phyloP scores from a whole-genome alignment of 2,329 filamentous ascomycete genomes.

The Stachybotrys elegans region DNA sequence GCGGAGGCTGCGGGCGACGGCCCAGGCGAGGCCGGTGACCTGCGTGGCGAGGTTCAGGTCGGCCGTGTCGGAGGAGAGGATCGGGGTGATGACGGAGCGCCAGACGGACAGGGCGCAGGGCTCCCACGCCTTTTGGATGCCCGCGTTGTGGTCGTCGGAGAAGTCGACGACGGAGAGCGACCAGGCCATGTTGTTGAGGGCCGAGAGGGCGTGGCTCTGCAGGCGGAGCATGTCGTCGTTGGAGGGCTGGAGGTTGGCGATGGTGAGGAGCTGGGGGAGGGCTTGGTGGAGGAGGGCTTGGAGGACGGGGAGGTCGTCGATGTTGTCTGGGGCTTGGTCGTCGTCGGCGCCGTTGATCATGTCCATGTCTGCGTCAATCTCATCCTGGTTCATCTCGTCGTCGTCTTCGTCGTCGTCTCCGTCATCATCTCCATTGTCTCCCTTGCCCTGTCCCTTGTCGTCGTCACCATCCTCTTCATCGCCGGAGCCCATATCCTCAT shows the following conservation, averaged over 20 bases:
- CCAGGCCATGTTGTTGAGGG: conserved; percentile 65
- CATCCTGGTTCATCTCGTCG: conserved; percentile 52
- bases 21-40: conserved; percentile 63
- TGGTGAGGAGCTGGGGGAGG: conserved; percentile 40
- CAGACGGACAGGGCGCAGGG: conserved; percentile 52
- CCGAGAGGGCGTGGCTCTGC: conserved; percentile 50
- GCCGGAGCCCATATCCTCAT: conserved; percentile 31
- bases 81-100: conserved; percentile 48
- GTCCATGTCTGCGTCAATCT: conserved; percentile 60
- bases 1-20: conserved; percentile 49
- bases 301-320: conserved; percentile 51
- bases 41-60: conserved; percentile 57
- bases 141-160: conserved; percentile 44
- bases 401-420: conserved; percentile 35
- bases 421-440: conserved; percentile 28
- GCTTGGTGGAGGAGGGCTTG: conserved; percentile 32
- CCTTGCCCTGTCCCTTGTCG: conserved; percentile 29
- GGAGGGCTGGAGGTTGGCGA: conserved; percentile 34
- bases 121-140: conserved; percentile 49
- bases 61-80: conserved; percentile 56
- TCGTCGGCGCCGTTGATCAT: conserved; percentile 50
- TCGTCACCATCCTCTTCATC: conserved; percentile 26
- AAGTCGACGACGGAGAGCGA: conserved; percentile 59
- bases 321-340: conserved; percentile 28
- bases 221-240: conserved; percentile 39